Conservation (phyloP, 2,329 filamentous ascomycete genomes). For the Ceratocystis variospora region DNA sequence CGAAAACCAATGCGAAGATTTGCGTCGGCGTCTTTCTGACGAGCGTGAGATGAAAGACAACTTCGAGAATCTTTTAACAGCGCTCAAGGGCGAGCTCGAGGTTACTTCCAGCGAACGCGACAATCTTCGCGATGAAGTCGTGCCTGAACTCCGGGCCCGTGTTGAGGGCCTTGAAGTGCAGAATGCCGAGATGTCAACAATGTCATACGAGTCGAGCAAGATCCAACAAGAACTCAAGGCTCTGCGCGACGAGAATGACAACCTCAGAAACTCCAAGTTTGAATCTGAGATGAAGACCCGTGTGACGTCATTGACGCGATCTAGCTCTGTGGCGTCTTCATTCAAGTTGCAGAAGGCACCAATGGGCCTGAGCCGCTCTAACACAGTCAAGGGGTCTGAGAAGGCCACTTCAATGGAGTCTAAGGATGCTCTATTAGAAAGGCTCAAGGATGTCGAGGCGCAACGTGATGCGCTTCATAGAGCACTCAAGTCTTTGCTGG, state of each 20-base stretch:
- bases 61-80: constrained; percentile 80
- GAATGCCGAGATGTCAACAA: constrained; percentile 55
- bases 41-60: constrained; percentile 82
- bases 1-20: constrained; percentile 66
- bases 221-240: constrained; percentile 74
- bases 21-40: constrained; percentile 66
- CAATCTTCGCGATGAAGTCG: constrained; percentile 75
- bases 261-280: constrained; percentile 34
- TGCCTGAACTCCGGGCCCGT: constrained; percentile 62
- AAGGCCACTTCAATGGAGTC: constrained; percentile 33
- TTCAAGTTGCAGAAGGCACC: constrained; percentile 24
- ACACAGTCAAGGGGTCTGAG: constrained; percentile 36
- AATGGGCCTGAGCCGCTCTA: constrained; percentile 42
- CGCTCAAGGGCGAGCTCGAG: constrained; percentile 69
- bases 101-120: constrained; percentile 78
- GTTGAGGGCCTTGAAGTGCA: constrained; percentile 67
- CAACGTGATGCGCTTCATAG: constrained; percentile 86
- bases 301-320: constrained; percentile 19
- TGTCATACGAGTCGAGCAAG: constrained; percentile 67
- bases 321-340: constrained; percentile 27
- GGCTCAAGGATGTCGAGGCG: constrained; percentile 81
- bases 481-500: constrained; percentile 70
- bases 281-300: constrained; percentile 18
- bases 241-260: constrained; percentile 54
- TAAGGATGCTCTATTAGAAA: constrained; percentile 58